A percentile compares a stretch with the other conserved stretches of the same genome.
Evolutionary conservation across 2,329 filamentous ascomycete genomes (phyloP).

Genomic region (Scopulariopsis brevicaulis): DNA sequence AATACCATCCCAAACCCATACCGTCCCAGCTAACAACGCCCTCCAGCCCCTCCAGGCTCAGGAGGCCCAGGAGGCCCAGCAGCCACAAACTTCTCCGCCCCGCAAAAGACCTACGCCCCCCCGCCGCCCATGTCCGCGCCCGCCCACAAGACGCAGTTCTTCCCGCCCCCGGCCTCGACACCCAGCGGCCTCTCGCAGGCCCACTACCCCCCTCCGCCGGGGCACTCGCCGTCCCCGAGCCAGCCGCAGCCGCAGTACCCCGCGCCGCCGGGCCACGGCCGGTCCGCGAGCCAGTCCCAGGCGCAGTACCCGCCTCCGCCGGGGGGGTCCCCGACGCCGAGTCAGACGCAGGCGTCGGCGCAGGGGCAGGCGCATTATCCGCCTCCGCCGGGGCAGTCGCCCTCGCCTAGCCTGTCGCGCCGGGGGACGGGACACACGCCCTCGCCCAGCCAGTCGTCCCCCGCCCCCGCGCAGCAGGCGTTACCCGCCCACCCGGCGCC

Average conservation of each 20-base stretch:
- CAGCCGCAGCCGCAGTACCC: slow-evolving; percentile 11
- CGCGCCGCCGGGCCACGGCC: slow-evolving; percentile 9
- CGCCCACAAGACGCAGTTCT: slow-evolving; percentile 31
- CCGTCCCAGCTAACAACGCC: no score
- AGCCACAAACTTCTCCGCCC: slow-evolving; percentile 1
- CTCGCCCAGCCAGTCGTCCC: slow-evolving; percentile 10
- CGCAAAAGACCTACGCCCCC: slow-evolving; percentile 10
- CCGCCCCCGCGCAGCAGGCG: slow-evolving; percentile 6
- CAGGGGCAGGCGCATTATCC: background rate
- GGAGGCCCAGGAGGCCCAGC: slow-evolving; percentile 13
- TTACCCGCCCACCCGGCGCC: slow-evolving; percentile 8
- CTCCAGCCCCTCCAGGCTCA: slow-evolving; percentile 28
- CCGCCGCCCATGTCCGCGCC: slow-evolving; percentile 28
- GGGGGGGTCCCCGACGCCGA: background rate
- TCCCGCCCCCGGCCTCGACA: slow-evolving; percentile 21
- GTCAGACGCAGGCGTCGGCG: background rate
- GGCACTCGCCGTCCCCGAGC: slow-evolving; percentile 12
- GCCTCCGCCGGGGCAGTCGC: background rate
- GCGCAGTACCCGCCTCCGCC: background rate
- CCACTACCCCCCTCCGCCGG: slow-evolving; percentile 18
- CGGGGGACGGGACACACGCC: slow-evolving; percentile 2
- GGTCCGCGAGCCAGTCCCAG: background rate
- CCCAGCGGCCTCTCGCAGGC: slow-evolving; percentile 17
- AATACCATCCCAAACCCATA: slow-evolving; percentile 9
- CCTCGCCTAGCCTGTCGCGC: background rate